Evolutionary conservation across 148 eudicot genomes (phyloP).

Genomic region (Chenopodium quinoa): DNA sequence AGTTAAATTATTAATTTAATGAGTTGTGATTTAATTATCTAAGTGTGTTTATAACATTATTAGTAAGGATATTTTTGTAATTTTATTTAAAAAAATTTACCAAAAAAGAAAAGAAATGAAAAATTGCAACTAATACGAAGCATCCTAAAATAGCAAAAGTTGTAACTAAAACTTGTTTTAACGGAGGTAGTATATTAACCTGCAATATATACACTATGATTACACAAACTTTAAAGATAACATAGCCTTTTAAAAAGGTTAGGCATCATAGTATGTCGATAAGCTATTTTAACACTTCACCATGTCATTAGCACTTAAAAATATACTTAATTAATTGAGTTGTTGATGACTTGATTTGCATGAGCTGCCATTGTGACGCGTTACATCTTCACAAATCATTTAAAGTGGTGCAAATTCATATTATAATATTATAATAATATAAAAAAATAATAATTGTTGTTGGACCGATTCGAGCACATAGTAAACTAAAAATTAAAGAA

Average conservation of each 20-base stretch:
- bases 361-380: constrained; percentile 5
- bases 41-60: no score
- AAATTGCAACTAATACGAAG: no score
- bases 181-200: not conserved
- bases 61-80: no score
- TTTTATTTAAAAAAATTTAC: no score
- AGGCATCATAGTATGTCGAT: constrained; percentile 23
- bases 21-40: no score
- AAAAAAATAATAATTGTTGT: not conserved
- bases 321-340: constrained; percentile 22
- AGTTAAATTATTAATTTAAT: no score
- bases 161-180: no score
- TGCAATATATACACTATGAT: not conserved
- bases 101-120: no score
- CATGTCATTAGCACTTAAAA: constrained; percentile 3
- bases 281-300: constrained; percentile 22
- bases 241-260: constrained; percentile 19
- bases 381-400: no score
- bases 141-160: no score
- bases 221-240: not conserved
- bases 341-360: constrained; percentile 26
- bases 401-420: not conserved
- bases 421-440: not conserved
- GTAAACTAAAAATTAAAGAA: not conserved
- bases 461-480: no score